These are phyloP conservation scores for Mycena belliarum DNA, from an alignment of 768 basidiomycete species.

Conservation along the genomic window DNA sequence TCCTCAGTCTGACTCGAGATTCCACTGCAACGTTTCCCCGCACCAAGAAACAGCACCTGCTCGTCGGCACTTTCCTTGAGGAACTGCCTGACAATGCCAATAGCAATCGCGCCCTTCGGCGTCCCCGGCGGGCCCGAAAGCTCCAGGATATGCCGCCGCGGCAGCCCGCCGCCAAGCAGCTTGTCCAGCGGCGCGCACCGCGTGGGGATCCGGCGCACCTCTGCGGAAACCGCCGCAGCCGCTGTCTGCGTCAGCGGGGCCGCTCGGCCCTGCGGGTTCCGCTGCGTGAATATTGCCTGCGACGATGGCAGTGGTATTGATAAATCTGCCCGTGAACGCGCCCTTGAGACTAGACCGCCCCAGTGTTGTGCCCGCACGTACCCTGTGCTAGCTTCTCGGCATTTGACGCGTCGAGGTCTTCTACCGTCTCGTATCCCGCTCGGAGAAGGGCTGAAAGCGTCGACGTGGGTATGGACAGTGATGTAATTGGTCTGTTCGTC, in stretches of 20 bases:
- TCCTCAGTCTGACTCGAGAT: not conserved
- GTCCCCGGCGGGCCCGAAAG: slow-evolving; percentile 77
- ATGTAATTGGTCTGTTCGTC: slow-evolving; percentile 39
- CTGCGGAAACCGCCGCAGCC: slow-evolving; percentile 40
- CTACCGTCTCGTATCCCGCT: slow-evolving; percentile 59
- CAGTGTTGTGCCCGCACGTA: slow-evolving; percentile 14
- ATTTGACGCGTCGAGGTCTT: slow-evolving; percentile 48
- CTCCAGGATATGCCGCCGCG: slow-evolving; percentile 64
- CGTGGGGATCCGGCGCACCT: slow-evolving; percentile 38
- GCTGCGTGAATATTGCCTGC: slow-evolving; percentile 45
- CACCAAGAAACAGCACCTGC: slow-evolving; percentile 69
- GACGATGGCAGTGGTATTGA: slow-evolving; percentile 46
- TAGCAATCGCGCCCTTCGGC: slow-evolving; percentile 58
- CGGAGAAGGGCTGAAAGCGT: slow-evolving; percentile 47
- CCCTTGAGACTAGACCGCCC: not conserved
- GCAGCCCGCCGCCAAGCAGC: slow-evolving; percentile 64
- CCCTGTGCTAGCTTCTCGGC: slow-evolving; percentile 54
- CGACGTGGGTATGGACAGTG: slow-evolving; percentile 46
- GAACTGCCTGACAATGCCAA: slow-evolving; percentile 51
- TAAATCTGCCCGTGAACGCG: slow-evolving; percentile 50
- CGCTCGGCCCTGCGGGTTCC: slow-evolving; percentile 34
- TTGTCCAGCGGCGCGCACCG: slow-evolving; percentile 53
- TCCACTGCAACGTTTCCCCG: too few species aligned
- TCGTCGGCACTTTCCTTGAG: slow-evolving; percentile 39
- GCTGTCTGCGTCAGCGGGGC: slow-evolving; percentile 56